These are phyloP conservation scores for Colletotrichum spinosum DNA, from an alignment of 2,329 filamentous ascomycete genomes.

Conservation along the genomic window DNA sequence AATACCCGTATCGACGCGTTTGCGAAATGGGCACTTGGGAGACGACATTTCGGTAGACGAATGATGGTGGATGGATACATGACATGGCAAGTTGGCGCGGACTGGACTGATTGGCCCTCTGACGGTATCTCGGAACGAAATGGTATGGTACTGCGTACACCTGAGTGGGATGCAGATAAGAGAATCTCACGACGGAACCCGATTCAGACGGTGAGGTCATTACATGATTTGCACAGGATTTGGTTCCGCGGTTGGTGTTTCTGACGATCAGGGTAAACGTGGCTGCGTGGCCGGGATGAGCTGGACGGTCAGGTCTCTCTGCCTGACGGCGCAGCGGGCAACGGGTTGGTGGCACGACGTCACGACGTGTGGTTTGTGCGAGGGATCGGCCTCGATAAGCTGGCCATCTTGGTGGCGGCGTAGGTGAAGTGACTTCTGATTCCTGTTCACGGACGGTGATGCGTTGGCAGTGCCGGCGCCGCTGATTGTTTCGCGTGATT, in stretches of 20 bases:
- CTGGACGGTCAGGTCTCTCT: too few relatives aligned
- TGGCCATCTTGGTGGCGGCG: slow-evolving; percentile 10
- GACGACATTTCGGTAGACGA: background rate
- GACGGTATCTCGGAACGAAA: too few relatives aligned
- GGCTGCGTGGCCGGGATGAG: too few relatives aligned
- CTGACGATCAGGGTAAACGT: slow-evolving; percentile 14
- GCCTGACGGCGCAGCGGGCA: background rate
- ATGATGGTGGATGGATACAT: slow-evolving; percentile 1
- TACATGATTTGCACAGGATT: slow-evolving; percentile 1
- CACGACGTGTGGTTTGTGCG: slow-evolving; percentile 1
- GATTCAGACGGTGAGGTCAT: slow-evolving; percentile 30
- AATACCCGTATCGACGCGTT: too few relatives aligned
- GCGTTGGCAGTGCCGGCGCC: too few relatives aligned
- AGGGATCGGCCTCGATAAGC: background rate
- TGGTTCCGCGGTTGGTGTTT: background rate
- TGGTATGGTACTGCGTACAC: too few relatives aligned
- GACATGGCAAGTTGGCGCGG: background rate
- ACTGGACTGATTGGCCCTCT: too few relatives aligned
- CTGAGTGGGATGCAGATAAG: too few relatives aligned
- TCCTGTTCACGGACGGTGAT: too few relatives aligned
- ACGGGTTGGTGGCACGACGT: slow-evolving; percentile 16
- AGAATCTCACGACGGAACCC: background rate
- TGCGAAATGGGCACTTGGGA: too few relatives aligned
- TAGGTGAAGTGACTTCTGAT: background rate
- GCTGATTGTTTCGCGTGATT: background rate